Conservation (phyloP, 495 filamentous ascomycete species). For the Neurospora sp. region DNA sequence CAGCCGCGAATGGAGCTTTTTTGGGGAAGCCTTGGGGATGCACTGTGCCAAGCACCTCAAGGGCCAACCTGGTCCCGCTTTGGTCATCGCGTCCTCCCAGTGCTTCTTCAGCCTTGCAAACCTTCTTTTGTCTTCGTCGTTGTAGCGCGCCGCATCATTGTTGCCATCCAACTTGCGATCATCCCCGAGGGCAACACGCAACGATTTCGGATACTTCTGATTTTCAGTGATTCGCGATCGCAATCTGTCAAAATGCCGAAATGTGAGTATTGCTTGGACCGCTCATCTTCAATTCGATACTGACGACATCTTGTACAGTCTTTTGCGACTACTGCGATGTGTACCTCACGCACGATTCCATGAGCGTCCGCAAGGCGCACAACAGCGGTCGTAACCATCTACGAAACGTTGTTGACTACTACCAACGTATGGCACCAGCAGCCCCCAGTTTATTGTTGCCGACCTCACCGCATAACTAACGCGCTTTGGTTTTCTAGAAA, state of each 20-base stretch:
- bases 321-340: conserved; percentile 99
- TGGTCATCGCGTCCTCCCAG: conserved; percentile 1
- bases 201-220: neutral
- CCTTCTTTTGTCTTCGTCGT: neutral
- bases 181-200: neutral
- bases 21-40: conserved; percentile 1
- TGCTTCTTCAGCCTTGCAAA: conserved; percentile 21
- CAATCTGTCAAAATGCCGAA: conserved; percentile 34
- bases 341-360: conserved; percentile 98
- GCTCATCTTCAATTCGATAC: conserved; percentile 4
- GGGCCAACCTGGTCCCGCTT: neutral
- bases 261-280: conserved; percentile 16
- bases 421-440: conserved; percentile 56
- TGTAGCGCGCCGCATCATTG: neutral
- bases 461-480: conserved; percentile 2
- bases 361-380: conserved; percentile 98
- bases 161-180: neutral
- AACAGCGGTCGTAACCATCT: conserved; percentile 94
- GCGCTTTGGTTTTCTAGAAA: conserved; percentile 46
- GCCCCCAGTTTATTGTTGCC: neutral
- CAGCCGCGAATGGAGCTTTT: neutral
- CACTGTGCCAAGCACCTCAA: conserved; percentile 8
- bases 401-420: conserved; percentile 96
- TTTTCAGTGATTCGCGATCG: neutral
- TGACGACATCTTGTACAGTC: conserved; percentile 17